phyloP scores from a whole-genome alignment of 108 stramenopile species.

The Fistulifera solaris region DNA sequence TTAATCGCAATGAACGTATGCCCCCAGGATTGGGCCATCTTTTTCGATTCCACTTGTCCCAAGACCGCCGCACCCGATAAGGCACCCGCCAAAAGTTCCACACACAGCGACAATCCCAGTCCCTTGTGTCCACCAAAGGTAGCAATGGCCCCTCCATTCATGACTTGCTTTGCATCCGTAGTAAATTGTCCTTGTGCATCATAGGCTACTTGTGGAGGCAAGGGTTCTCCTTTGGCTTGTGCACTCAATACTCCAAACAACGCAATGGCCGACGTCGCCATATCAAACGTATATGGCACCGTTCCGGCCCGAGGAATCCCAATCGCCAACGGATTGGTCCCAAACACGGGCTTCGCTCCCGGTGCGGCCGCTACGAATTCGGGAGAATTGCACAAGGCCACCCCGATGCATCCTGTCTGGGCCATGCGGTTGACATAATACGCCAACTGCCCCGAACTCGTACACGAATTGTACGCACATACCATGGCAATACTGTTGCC shows the following conservation, averaged over 20 bases:
- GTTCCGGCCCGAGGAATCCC: constrained; percentile 13
- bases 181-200: constrained; percentile 18
- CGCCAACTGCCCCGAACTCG: constrained; percentile 23
- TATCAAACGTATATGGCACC: constrained; percentile 15
- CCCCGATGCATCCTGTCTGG: constrained; percentile 14
- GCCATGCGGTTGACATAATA: constrained; percentile 23
- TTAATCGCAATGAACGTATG: constrained; percentile 27
- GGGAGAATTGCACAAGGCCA: constrained; percentile 24
- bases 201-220: constrained; percentile 22
- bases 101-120: constrained; percentile 18
- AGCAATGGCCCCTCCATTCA: constrained; percentile 29
- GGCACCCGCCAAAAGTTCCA: constrained; percentile 25
- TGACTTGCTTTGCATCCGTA: constrained; percentile 14
- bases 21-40: constrained; percentile 26
- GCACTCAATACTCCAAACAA: constrained; percentile 28
- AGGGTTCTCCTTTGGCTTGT: constrained; percentile 21
- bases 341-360: constrained; percentile 23
- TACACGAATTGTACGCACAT: constrained; percentile 21
- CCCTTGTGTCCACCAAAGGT: constrained; percentile 36
- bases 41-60: constrained; percentile 25
- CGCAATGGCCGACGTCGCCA: constrained; percentile 33
- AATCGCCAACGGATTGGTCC: constrained; percentile 28
- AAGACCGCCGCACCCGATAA: constrained; percentile 24
- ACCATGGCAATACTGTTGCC: constrained; percentile 16
- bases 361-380: constrained; percentile 26